These are phyloP conservation scores for Venturia carpophila DNA, from an alignment of 2,329 filamentous ascomycete species.

Conservation along the genomic window DNA sequence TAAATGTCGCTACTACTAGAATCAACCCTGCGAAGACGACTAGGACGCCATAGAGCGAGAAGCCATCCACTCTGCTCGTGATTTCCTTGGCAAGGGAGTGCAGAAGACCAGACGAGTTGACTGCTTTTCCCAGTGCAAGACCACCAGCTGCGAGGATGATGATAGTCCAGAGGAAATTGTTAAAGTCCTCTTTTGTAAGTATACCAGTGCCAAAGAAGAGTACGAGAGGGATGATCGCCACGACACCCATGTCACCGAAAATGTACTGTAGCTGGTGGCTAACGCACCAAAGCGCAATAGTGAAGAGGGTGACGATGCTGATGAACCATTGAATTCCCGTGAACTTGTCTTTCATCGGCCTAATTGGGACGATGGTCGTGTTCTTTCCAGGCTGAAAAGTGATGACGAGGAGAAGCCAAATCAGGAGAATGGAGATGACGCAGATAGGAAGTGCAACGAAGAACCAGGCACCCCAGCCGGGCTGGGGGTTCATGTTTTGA, in stretches of 20 bases:
- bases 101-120: slow-evolving; percentile 84
- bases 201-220: slow-evolving; percentile 96
- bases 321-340: slow-evolving; percentile 91
- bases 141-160: slow-evolving; percentile 96
- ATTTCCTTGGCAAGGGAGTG: slow-evolving; percentile 79
- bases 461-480: slow-evolving; percentile 95
- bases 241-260: slow-evolving; percentile 97
- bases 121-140: slow-evolving; percentile 83
- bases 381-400: slow-evolving; percentile 80
- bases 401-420: slow-evolving; percentile 78
- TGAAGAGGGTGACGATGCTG: slow-evolving; percentile 68
- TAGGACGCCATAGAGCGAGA: slow-evolving; percentile 78
- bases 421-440: slow-evolving; percentile 75
- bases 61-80: slow-evolving; percentile 61
- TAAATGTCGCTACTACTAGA: slow-evolving; percentile 90
- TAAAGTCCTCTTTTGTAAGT: slow-evolving; percentile 97
- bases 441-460: slow-evolving; percentile 92
- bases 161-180: slow-evolving; percentile 99
- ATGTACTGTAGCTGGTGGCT: slow-evolving; percentile 78
- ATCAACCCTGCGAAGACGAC: slow-evolving; percentile 80
- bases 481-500: slow-evolving; percentile 86
- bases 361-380: slow-evolving; percentile 85
- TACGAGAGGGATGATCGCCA: slow-evolving; percentile 91
- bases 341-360: slow-evolving; percentile 81
- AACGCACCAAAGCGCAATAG: slow-evolving; percentile 86